Conservation (phyloP, 192 early-diverging fungal genomes). For the Phlyctochytrium arcticum region DNA sequence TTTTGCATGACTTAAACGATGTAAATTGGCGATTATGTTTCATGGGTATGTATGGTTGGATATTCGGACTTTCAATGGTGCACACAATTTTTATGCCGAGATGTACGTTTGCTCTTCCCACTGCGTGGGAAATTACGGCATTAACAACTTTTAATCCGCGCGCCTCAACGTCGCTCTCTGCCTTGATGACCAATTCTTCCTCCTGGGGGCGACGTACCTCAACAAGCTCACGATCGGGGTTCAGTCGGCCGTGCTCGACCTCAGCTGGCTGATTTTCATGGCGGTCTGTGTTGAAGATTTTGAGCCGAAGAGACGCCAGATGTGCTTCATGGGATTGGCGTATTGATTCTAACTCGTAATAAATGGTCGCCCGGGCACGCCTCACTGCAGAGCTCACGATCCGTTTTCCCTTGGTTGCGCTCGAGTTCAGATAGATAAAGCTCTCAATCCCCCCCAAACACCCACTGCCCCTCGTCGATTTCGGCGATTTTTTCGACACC, state of each 20-base stretch:
- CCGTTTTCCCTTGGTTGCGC: too few relatives aligned
- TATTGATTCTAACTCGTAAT: background rate
- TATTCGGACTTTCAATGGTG: slow-evolving; percentile 26
- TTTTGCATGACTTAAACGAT: too few relatives aligned
- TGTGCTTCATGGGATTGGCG: background rate
- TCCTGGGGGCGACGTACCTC: too few relatives aligned
- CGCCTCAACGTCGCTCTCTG: background rate
- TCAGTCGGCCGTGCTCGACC: background rate
- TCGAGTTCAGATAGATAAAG: too few relatives aligned
- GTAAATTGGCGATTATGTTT: too few relatives aligned
- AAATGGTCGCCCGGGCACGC: background rate
- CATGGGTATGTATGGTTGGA: background rate
- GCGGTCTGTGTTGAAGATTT: slow-evolving; percentile 7
- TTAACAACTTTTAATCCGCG: too few relatives aligned
- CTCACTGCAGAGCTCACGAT: too few relatives aligned
- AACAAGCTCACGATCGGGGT: background rate
- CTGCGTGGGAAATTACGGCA: slow-evolving; percentile 8
- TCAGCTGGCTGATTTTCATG: background rate
- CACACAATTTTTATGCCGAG: slow-evolving; percentile 21
- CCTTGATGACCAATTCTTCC: background rate
- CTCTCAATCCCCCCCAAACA: too few relatives aligned
- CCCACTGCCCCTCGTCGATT: too few relatives aligned
- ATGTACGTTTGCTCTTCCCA: slow-evolving; percentile 22
- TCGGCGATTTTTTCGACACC: slow-evolving; percentile 1
- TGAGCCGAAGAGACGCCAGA: too few relatives aligned